Evolutionary conservation across 176 grass and related monocot genomes (phyloP).

Genomic region (Otatea glauca): DNA sequence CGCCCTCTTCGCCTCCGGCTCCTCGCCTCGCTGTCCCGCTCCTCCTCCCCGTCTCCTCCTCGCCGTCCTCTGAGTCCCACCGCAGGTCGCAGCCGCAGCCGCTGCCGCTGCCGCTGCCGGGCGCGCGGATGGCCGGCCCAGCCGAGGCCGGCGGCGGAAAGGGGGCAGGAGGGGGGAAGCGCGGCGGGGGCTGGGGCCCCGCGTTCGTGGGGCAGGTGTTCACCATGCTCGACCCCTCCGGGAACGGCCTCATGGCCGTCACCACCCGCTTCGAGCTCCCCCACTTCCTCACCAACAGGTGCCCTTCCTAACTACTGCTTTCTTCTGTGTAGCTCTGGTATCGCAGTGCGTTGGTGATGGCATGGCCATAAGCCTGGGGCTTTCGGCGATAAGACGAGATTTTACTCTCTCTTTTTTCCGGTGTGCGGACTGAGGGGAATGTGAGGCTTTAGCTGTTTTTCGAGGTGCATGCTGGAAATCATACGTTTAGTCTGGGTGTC

Average conservation of each 20-base stretch:
- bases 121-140: slow-evolving; percentile 20
- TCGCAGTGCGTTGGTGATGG: neutral
- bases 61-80: neutral
- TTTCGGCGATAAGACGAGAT: neutral
- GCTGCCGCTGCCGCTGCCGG: slow-evolving; percentile 9
- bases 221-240: slow-evolving; percentile 94
- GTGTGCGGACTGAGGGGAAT: neutral
- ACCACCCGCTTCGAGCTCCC: slow-evolving; percentile 77
- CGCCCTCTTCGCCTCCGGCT: neutral
- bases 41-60: neutral
- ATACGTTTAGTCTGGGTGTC: neutral
- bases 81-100: neutral
- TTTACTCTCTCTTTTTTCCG: neutral
- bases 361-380: neutral
- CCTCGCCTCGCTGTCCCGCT: neutral
- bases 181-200: slow-evolving; percentile 52
- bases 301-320: neutral
- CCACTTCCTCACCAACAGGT: slow-evolving; percentile 79
- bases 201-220: slow-evolving; percentile 96
- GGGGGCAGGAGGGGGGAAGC: slow-evolving; percentile 19
- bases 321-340: neutral
- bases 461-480: neutral
- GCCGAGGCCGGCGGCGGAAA: neutral
- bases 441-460: neutral
- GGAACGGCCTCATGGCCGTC: slow-evolving; percentile 96